These are phyloP conservation scores for Colletotrichum sansevieriae DNA, from an alignment of 2,329 filamentous ascomycete genomes.

Conservation along the genomic window DNA sequence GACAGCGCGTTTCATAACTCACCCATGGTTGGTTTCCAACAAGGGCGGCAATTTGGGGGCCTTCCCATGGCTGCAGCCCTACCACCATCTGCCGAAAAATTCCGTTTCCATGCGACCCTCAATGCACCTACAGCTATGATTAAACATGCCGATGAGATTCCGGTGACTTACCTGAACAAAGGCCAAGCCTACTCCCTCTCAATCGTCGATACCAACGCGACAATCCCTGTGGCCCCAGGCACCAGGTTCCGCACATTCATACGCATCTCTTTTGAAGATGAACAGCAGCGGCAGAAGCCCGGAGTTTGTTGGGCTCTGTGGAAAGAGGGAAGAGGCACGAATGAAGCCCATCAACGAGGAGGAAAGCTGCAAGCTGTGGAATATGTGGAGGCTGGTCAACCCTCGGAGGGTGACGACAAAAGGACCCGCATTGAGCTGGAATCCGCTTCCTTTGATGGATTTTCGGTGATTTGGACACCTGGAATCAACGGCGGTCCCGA, in stretches of 20 bases:
- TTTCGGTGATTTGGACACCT: constrained; percentile 90
- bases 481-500: constrained; percentile 77
- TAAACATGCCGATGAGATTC: constrained; percentile 89
- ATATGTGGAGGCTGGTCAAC: constrained; percentile 79
- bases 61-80: constrained; percentile 61
- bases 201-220: constrained; percentile 80
- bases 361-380: constrained; percentile 95
- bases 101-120: constrained; percentile 89
- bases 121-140: constrained; percentile 98
- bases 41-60: constrained; percentile 62
- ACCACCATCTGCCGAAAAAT: constrained; percentile 74
- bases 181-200: constrained; percentile 93
- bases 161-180: constrained; percentile 98
- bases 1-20: constrained; percentile 74
- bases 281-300: constrained; percentile 88
- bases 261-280: constrained; percentile 97
- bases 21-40: constrained; percentile 71
- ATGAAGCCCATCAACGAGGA: constrained; percentile 93
- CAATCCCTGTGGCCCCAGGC: constrained; percentile 68
- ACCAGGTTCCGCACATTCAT: constrained; percentile 89
- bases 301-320: constrained; percentile 87
- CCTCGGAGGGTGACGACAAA: constrained; percentile 73
- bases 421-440: constrained; percentile 78
- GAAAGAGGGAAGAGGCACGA: constrained; percentile 97
- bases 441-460: constrained; percentile 89